Percentiles rank a stretch among this genome's conserved stretches.
These are phyloP conservation scores for Saccharomycopsis capsularis DNA, from an alignment of 805 yeast species.

Conservation along the genomic window DNA sequence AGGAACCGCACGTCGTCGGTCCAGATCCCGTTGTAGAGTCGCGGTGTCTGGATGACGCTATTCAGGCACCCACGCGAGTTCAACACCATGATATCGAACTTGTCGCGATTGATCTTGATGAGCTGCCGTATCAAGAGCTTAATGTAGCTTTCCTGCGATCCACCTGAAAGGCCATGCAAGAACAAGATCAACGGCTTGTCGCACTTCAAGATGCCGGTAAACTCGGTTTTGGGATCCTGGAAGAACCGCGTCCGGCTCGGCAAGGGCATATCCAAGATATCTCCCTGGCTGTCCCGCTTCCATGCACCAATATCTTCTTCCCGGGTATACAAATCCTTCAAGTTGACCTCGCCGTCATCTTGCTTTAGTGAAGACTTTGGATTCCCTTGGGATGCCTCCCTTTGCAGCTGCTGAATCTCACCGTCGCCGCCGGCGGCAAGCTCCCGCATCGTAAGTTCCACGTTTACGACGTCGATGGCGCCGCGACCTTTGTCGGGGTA, in stretches of 20 bases:
- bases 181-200: constrained; percentile 54
- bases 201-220: constrained; percentile 29
- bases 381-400: too few species aligned
- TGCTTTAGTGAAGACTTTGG: too few species aligned
- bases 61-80: constrained; percentile 75
- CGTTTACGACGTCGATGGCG: constrained; percentile 56
- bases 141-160: constrained; percentile 74
- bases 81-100: constrained; percentile 61
- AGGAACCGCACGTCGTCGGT: constrained; percentile 60
- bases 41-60: constrained; percentile 60
- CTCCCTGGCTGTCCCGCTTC: constrained; percentile 24
- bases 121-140: constrained; percentile 47
- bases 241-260: constrained; percentile 49
- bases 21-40: constrained; percentile 63
- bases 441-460: constrained; percentile 31
- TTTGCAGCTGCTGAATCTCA: background rate
- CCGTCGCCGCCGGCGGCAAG: constrained; percentile 28
- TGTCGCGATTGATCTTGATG: constrained; percentile 24
- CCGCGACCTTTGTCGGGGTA: constrained; percentile 60
- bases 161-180: constrained; percentile 78
- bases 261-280: constrained; percentile 31
- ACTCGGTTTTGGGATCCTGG: constrained; percentile 38
- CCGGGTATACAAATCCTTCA: background rate
- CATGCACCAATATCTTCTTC: constrained; percentile 1
- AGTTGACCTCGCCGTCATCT: background rate